phyloP scores from a whole-genome alignment of 768 basidiomycete species.

The Infundibulicybe gibba region DNA sequence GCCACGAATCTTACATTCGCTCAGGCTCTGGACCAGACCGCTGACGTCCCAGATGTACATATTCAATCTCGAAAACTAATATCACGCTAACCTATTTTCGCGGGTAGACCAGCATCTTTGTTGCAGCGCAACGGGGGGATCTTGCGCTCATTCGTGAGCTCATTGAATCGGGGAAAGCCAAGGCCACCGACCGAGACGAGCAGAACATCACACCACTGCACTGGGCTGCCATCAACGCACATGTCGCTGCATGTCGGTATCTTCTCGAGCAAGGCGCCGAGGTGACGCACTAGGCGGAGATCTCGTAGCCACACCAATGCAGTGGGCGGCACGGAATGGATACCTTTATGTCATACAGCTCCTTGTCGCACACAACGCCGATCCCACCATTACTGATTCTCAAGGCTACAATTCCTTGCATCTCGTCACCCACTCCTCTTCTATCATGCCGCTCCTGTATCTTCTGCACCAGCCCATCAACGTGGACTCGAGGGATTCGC shows the following conservation, averaged over 20 bases:
- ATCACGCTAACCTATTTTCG: neutral
- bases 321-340: constrained; percentile 98
- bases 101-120: constrained; percentile 62
- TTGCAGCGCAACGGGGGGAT: constrained; percentile 88
- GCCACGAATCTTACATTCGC: constrained; percentile 45
- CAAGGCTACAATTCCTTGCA: constrained; percentile 98
- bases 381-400: constrained; percentile 86
- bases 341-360: constrained; percentile 95
- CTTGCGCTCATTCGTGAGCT: constrained; percentile 58
- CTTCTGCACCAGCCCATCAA: constrained; percentile 90
- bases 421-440: constrained; percentile 91
- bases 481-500: constrained; percentile 85
- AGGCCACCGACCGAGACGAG: constrained; percentile 75
- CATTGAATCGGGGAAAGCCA: constrained; percentile 66
- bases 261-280: constrained; percentile 92
- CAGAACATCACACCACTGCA: constrained; percentile 95
- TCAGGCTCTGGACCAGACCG: constrained; percentile 32
- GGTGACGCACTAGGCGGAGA: constrained; percentile 95
- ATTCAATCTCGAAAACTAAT: neutral
- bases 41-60: constrained; percentile 37
- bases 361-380: constrained; percentile 84
- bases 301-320: constrained; percentile 89
- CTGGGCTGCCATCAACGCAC: constrained; percentile 98
- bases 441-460: constrained; percentile 92
- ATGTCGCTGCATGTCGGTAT: constrained; percentile 82